Conservation (phyloP, 148 eudicot species). For the Cornus suecica region DNA sequence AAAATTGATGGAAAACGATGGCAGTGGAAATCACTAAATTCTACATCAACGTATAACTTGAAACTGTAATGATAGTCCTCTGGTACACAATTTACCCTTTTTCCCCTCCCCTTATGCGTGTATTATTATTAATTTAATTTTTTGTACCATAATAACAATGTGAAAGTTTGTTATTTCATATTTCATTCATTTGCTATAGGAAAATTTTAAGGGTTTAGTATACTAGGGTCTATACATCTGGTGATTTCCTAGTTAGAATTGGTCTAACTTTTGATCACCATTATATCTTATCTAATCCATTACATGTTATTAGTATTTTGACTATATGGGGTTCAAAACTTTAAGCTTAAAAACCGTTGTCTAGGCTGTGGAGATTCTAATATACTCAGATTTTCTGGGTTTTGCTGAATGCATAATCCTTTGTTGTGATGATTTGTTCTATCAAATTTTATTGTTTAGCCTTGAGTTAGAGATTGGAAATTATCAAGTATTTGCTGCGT, state of each 20-base stretch:
- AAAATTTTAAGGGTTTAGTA: too few relatives aligned
- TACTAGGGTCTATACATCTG: neutral
- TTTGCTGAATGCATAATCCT: neutral
- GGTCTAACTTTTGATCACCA: neutral
- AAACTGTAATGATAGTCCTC: neutral
- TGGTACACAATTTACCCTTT: neutral
- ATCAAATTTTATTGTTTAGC: too few relatives aligned
- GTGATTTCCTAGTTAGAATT: neutral
- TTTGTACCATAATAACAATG: too few relatives aligned
- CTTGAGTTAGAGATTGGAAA: neutral
- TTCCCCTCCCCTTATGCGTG: neutral
- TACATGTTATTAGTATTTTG: neutral
- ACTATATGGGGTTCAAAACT: slow-evolving; percentile 1
- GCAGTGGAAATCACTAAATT: neutral
- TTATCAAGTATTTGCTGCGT: neutral
- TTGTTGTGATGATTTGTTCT: neutral
- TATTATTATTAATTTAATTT: too few relatives aligned
- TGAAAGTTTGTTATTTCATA: too few relatives aligned
- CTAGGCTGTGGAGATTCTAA: neutral
- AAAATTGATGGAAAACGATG: neutral
- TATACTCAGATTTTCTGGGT: neutral
- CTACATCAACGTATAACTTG: neutral
- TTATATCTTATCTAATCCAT: neutral
- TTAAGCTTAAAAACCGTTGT: neutral
- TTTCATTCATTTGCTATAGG: neutral